Base-by-base conservation (phyloP, 371 early-diverging fungal species). In the Apophysomyces sp. region DNA sequence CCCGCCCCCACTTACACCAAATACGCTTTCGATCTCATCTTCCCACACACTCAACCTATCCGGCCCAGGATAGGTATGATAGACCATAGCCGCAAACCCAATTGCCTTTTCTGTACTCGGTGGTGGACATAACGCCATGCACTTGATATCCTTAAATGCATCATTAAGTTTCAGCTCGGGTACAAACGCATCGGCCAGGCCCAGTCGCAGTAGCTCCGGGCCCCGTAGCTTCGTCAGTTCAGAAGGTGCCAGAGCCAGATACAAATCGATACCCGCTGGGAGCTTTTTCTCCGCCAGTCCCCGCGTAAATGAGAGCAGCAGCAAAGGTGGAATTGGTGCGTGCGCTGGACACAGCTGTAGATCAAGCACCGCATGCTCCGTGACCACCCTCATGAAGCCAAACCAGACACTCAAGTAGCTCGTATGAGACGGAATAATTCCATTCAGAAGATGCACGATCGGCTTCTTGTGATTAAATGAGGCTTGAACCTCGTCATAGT, bases 11-110 rank as follows among this genome's bases (percentile, higher is more conserved):
- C 74, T 65, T 75, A 78, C 83, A 9, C 76, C 82, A 79, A 84
- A 84, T 16, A 76, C 69, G 26, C 64, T 60, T n/a, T 77, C 58
- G 44, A 86, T 78, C 30, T 78, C 71, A 4, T 77, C 61, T 37
- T 78, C 63, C 86, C 86, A 86, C 0, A 82, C 83, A 34, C 69
- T 69, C 32, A 86, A 64, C 44, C 82, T 77, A 49, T 82, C 77
- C 3, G 86, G 86, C 7, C 86, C 86, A 31, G 86, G 74, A 58
- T 86, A 86, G 0, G 77, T 71, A 44, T 81, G 73, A 30, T 81
- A 66, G 0, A 77, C 69, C 13, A 78, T 69, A 9, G 84, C 56
- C 0, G 77, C 77, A 24, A 82, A 56, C 12, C 78, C 79, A 28
- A 86, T 55, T 4, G 86, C 81, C 30, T 73, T 66, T 2, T 41